Evolutionary conservation across 2,329 filamentous ascomycete genomes (phyloP), one percentile per base, ranked within the genome.

Genomic region (Chaetomium olivaceum): DNA sequence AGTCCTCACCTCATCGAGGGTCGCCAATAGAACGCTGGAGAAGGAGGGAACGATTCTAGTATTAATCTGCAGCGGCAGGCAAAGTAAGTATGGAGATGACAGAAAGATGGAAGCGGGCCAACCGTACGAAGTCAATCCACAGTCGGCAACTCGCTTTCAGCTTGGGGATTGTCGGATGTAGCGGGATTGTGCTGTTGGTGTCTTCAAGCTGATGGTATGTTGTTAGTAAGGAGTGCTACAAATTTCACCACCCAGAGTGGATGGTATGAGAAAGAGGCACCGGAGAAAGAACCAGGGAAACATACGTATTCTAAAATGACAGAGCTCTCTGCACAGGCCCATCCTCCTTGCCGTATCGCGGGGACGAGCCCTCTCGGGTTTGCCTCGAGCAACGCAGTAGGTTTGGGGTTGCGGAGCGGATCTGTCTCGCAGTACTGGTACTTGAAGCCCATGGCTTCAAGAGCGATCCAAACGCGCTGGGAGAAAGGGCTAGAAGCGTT

Each of bases 381-480:
- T 59, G 92, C 86, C 69, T 92, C 90, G 27, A 93, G 82, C 33
- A 94, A 80, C 16, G 77, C 74, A 51, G 73, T 75, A 3, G 87
- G 89, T 69, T 74, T 76, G 4, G 87, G 90, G 68, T 91, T 90
- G 71, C 88, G 86, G 74, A 91, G 93, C 8, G 91, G 90, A 73
- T 96, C 90, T 55, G 92, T 88, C 77, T 96, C 92, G 71, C 92
- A 89, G 77, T 96, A 96, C 74, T 96, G 91, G 74, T 96, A 96
- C 46, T 85, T 80, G 9, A 95, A 82, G 21, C 86, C 84, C 75
- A 95, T 95, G 72, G 88, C 82, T 76, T 96, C 92, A 43, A 96
- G 82, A 0, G 92, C 90, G 69, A 96, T 95, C 92, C 92, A 96
- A 29, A 95, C 90, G 21, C 92, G 87, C 75, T 96, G 92, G 1